Evolutionary conservation across 768 basidiomycete species (phyloP).

Genomic region (Psilocybe cubensis): DNA sequence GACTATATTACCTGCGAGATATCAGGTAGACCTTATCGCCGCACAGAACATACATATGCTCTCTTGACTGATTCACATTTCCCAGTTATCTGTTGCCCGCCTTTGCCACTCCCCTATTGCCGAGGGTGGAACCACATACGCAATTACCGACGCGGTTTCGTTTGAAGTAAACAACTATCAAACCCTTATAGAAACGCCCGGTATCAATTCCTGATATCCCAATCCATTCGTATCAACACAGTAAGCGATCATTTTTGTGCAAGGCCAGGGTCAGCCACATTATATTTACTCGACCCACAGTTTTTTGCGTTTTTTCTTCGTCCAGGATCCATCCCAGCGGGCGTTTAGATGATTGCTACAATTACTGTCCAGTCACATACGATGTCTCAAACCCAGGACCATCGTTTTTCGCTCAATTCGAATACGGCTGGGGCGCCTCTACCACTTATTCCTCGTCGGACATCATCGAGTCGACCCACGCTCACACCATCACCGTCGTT

Average conservation of each 20-base stretch:
- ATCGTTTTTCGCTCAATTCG: conserved; percentile 38
- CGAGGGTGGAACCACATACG: conserved; percentile 1
- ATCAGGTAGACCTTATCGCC: background rate
- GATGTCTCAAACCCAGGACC: conserved; percentile 38
- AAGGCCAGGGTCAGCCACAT: conserved; percentile 22
- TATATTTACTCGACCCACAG: conserved; percentile 4
- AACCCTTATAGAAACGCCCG: conserved; percentile 7
- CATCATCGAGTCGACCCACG: conserved; percentile 26
- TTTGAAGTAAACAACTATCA: background rate
- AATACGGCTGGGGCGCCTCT: conserved; percentile 64
- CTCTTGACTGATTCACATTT: background rate
- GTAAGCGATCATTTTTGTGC: conserved; percentile 10
- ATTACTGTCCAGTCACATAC: conserved; percentile 36
- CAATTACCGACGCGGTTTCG: background rate
- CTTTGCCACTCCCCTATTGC: background rate
- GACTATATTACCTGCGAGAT: background rate
- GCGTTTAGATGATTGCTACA: conserved; percentile 47
- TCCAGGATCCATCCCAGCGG: conserved; percentile 6
- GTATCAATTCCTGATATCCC: conserved; percentile 10
- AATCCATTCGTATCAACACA: conserved; percentile 8
- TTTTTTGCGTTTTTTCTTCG: conserved; percentile 9
- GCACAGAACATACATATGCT: background rate
- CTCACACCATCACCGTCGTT: conserved; percentile 23
- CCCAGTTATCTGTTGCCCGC: background rate
- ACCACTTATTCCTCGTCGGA: conserved; percentile 65